phyloP scores from a whole-genome alignment of 2,329 filamentous ascomycete genomes.

The Penicillium sp. region DNA sequence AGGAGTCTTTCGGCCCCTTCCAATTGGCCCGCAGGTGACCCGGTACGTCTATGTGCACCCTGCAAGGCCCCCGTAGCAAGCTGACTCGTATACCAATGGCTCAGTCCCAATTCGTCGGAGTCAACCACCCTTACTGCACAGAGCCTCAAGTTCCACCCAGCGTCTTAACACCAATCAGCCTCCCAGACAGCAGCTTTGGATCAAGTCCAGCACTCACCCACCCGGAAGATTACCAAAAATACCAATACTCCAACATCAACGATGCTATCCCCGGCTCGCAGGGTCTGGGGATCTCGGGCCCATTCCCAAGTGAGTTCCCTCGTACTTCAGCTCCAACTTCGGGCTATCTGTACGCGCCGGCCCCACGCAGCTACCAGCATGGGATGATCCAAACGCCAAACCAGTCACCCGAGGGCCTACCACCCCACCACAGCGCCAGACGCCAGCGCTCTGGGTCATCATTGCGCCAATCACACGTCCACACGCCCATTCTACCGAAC shows the following conservation, averaged over 20 bases:
- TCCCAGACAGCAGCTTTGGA: slow-evolving; percentile 38
- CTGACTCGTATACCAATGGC: slow-evolving; percentile 7
- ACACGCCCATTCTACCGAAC: slow-evolving; percentile 42
- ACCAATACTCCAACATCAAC: slow-evolving; percentile 33
- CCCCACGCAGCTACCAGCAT: slow-evolving; percentile 23
- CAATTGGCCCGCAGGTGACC: slow-evolving; percentile 32
- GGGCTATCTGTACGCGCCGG: slow-evolving; percentile 28
- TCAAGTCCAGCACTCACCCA: slow-evolving; percentile 40
- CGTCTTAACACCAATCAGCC: slow-evolving; percentile 43
- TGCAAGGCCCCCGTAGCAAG: slow-evolving; percentile 6
- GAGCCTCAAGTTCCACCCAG: slow-evolving; percentile 29
- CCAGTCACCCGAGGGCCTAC: slow-evolving; percentile 26
- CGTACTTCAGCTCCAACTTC: slow-evolving; percentile 25
- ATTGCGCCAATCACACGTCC: slow-evolving; percentile 15
- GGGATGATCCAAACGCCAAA: slow-evolving; percentile 20
- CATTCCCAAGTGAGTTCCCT: slow-evolving; percentile 35
- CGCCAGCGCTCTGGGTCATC: slow-evolving; percentile 23
- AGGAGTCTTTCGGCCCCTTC: slow-evolving; percentile 28
- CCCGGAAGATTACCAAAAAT: slow-evolving; percentile 36
- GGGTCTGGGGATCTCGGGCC: slow-evolving; percentile 41
- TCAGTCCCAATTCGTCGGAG: slow-evolving; percentile 28
- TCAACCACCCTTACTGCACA: slow-evolving; percentile 37
- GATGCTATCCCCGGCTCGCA: slow-evolving; percentile 32
- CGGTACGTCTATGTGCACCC: slow-evolving; percentile 29
- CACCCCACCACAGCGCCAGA: slow-evolving; percentile 26